Evolutionary conservation across 306 rosid species (phyloP).

Genomic region (Begonia fuchsioides): DNA sequence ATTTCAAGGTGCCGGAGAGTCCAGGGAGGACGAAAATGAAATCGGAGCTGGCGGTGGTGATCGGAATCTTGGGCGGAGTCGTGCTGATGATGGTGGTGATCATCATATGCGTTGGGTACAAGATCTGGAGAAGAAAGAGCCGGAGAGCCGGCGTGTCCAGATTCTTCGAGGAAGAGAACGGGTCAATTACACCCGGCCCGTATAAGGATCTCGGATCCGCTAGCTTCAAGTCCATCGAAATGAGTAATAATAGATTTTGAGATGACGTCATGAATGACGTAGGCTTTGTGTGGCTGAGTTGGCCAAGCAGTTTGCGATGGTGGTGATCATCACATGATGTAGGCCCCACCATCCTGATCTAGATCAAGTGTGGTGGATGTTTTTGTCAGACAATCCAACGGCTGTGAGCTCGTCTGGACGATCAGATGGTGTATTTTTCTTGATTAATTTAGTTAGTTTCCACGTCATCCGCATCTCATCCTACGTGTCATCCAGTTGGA

Average conservation of each 20-base stretch:
- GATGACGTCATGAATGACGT: slow-evolving; percentile 65
- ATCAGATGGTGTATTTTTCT: too few species aligned
- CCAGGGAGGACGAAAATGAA: slow-evolving; percentile 12
- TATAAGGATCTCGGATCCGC: slow-evolving; percentile 69
- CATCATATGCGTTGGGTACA: slow-evolving; percentile 18
- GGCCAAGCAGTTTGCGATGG: not conserved
- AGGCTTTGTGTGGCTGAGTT: slow-evolving; percentile 1
- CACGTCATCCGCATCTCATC: too few species aligned
- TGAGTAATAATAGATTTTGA: slow-evolving; percentile 10
- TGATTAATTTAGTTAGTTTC: too few species aligned
- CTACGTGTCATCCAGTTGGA: too few species aligned
- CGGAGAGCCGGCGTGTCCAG: slow-evolving; percentile 11
- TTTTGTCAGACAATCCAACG: too few species aligned
- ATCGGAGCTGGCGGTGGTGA: slow-evolving; percentile 8
- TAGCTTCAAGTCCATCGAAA: slow-evolving; percentile 57
- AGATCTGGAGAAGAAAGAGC: slow-evolving; percentile 15
- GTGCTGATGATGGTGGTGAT: slow-evolving; percentile 9
- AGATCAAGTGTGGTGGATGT: too few species aligned
- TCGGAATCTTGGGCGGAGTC: slow-evolving; percentile 14
- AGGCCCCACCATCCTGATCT: not conserved
- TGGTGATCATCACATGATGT: not conserved
- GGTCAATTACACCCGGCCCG: slow-evolving; percentile 56
- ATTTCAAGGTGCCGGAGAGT: slow-evolving; percentile 51
- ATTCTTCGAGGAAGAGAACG: slow-evolving; percentile 20
- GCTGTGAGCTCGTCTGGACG: too few species aligned